Base-by-base conservation (phyloP, 2,329 filamentous ascomycete species). In the Aspergillus sp. region DNA sequence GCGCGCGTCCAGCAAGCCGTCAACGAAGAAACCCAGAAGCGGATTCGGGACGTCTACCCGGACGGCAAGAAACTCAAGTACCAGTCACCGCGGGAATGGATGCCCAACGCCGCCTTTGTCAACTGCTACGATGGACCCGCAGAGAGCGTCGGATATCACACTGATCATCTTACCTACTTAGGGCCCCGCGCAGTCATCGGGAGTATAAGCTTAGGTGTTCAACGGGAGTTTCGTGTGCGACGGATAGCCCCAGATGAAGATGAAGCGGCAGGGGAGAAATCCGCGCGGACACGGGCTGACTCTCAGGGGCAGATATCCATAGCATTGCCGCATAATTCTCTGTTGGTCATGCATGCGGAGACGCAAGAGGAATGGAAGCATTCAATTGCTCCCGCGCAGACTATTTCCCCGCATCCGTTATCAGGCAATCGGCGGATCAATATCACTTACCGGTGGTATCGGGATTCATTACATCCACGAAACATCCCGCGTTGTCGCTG, bases 291-390 rank as follows among this genome's bases (percentile, higher is more conserved):
- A 11, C 68, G 69, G 12, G 78, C 83, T 2, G 88, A 95, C 62
- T 81, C 83, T 0, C 86, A 90, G 68, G 93, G 93, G 4, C 93
- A 96, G 70, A 93, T 98, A 58, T 87, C 91, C 1, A 95, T 98
- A 44, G 91, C 97, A 66, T 85, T 98, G 0, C 93, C 93, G 0
- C 95, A 98, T 74, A 98, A 98, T 73, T 96, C 91, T 0, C 82
- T 98, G 0, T 82, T 99, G 0, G 82, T 98, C 9, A 98, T 99
- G 95, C 93, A 98, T 69, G 93, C 93, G 1, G 91, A 96, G 70
- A 98, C 96, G 91, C 93, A 98, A 70, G 93, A 98, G 70, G 88
- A 90, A 70, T 98, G 92, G 92, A 98, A 97, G 73, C 95, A 99
- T 73, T 84, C 85, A 64, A 90, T 99, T 44, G 81, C 87, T 0